Percentiles rank a stretch among this genome's conserved stretches.
Conservation (phyloP, 495 filamentous ascomycete genomes). For the Articulospora tetracladia region DNA sequence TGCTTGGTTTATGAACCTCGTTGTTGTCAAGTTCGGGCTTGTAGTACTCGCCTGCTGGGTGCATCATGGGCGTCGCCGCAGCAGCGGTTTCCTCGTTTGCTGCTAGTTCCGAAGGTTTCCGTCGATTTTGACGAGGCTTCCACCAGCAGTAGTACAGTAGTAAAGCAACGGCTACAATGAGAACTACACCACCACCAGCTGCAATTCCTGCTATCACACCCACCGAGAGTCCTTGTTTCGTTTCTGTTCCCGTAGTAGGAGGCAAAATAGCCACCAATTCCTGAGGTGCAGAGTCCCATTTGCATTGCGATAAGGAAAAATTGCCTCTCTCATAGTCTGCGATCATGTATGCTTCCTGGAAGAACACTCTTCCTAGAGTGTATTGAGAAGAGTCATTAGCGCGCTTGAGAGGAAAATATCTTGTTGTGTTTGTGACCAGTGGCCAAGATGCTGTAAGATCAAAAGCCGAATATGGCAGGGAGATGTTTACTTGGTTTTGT, state of each 20-base stretch:
- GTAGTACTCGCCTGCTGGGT: not conserved
- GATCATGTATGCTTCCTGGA: constrained; percentile 47
- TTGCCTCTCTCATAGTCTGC: constrained; percentile 19
- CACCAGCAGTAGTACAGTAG: constrained; percentile 7
- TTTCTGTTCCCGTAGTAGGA: not conserved
- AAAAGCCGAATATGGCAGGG: constrained; percentile 51
- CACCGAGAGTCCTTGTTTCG: not conserved
- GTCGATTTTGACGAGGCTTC: not conserved
- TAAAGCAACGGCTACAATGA: not conserved
- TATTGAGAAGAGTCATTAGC: constrained; percentile 48
- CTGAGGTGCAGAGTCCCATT: constrained; percentile 7
- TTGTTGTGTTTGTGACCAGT: not conserved
- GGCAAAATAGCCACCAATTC: constrained; percentile 17
- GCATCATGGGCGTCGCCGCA: not conserved
- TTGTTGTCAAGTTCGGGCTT: constrained; percentile 6
- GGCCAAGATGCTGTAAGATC: constrained; percentile 37
- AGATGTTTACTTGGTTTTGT: constrained; percentile 41
- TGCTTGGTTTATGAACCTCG: not conserved
- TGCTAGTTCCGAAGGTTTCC: constrained; percentile 1
- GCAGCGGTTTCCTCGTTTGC: not conserved
- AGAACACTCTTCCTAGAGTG: constrained; percentile 49
- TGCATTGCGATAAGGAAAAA: constrained; percentile 21
- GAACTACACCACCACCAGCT: constrained; percentile 7
- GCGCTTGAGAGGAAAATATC: constrained; percentile 51
- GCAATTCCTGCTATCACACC: constrained; percentile 16